Evolutionary conservation across 78 protist species (phyloP).

Genomic region (Tieghemostelium lacteum): DNA sequence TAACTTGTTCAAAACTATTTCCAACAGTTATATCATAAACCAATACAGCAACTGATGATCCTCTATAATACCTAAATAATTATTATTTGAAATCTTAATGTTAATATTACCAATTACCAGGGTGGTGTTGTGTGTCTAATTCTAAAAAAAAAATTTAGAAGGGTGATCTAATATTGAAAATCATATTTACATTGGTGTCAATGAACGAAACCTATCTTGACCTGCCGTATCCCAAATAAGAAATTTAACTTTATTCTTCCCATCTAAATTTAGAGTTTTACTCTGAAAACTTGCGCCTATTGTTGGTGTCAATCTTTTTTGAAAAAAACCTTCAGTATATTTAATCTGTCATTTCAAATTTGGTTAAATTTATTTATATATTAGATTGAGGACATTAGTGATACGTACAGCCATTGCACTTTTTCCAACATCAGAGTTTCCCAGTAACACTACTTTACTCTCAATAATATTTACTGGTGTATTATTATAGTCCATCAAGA

Average conservation of each 20-base stretch:
- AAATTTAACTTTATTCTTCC: constrained; percentile 42
- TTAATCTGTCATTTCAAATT: no score
- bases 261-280: constrained; percentile 54
- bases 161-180: background rate
- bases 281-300: constrained; percentile 60
- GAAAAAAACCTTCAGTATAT: constrained; percentile 57
- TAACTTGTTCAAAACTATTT: constrained; percentile 51
- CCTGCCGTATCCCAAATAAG: constrained; percentile 84
- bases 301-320: constrained; percentile 33
- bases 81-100: no score
- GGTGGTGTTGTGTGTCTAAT: no score
- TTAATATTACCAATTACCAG: no score
- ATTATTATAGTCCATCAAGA: background rate
- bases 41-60: constrained; percentile 71
- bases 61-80: constrained; percentile 37
- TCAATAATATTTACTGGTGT: constrained; percentile 1
- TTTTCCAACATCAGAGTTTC: constrained; percentile 62
- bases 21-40: constrained; percentile 62
- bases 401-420: constrained; percentile 52
- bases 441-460: constrained; percentile 53
- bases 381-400: no score
- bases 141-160: no score
- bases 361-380: no score
- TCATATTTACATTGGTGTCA: constrained; percentile 61
- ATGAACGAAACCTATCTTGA: constrained; percentile 76